Base-by-base conservation (phyloP, 2,329 filamentous ascomycete genomes). In the Cladosporium sp. region DNA sequence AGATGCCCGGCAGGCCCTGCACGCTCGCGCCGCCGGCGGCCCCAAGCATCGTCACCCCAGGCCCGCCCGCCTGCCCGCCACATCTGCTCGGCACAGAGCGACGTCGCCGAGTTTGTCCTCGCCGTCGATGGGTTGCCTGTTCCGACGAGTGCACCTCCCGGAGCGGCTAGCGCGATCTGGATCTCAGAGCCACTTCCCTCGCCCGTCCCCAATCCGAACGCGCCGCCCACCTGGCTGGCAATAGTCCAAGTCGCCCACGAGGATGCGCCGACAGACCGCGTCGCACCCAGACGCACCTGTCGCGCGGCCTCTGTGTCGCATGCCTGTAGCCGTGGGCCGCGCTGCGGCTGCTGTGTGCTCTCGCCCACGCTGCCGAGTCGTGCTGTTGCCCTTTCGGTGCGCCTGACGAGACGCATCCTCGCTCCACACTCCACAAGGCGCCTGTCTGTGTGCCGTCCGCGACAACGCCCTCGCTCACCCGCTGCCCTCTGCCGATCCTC, bases 321-420 rank as follows among this genome's bases (percentile, higher is more conserved):
- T 17, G 20, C 22, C 32, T 39, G 19, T 39, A 34, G 24, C 48
- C 48, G 48, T 20, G 34, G 37, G 49, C 36, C 20, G 20, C 37
- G 37, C 37, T 40, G 37, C 12, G 19, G 37, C 37, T 40, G 37
- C 20, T 17, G 37, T 17, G 37, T 40, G 37, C 17, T 20, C 37
- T 40, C 37, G 6, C 20, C 17, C 47, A 32, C 10, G 22, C 20
- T 17, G 22, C 15, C 49, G 49, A 39, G 15, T 35, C 52, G 39
- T 55, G 52, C 52, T 55, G 52, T 47, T 55, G 47, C 52, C 52
- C 20, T 45, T 45, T 55, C 17, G 37, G 51, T 54, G 15, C 24
- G 25, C 51, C 51, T 45, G 51, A 54, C 51, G 51, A 54, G 28
- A 24, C 17, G 50, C 47, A 9, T 32, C 13, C 52, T 45, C 52